phyloP scores from a whole-genome alignment of 192 early-diverging fungal species.

The Podila epicladia region DNA sequence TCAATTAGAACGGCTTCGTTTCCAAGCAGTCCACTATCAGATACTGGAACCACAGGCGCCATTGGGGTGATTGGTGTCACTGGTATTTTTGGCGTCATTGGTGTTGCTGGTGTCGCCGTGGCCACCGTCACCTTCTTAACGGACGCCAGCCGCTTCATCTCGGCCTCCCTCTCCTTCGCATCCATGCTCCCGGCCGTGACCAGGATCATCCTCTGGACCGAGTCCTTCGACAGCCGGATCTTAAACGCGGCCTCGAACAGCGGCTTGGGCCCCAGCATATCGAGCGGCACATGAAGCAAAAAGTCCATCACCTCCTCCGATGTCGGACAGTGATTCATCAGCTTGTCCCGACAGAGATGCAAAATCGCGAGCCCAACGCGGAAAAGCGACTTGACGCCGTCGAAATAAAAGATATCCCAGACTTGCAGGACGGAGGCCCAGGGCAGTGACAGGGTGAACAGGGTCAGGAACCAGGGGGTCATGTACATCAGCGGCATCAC shows the following conservation, averaged over 20 bases:
- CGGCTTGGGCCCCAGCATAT: conserved; percentile 65
- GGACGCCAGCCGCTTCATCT: not conserved
- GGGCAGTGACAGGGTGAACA: conserved; percentile 87
- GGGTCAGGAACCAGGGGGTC: conserved; percentile 94
- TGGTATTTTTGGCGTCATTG: no score
- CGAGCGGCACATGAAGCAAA: conserved; percentile 83
- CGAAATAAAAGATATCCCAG: conserved; percentile 93
- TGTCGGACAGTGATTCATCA: conserved; percentile 80
- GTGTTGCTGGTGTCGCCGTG: no score
- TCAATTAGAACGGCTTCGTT: no score
- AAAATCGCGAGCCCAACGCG: conserved; percentile 83
- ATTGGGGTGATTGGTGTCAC: no score
- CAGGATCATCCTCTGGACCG: conserved; percentile 41
- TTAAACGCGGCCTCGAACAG: conserved; percentile 75
- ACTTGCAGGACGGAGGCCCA: conserved; percentile 89
- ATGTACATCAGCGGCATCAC: conserved; percentile 90
- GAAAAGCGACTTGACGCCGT: conserved; percentile 88
- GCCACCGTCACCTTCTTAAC: not conserved
- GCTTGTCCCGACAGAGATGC: conserved; percentile 64
- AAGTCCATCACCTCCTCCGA: conserved; percentile 78
- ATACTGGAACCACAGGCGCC: no score
- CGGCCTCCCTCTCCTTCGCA: conserved; percentile 9
- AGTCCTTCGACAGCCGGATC: conserved; percentile 67
- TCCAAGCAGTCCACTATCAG: no score
- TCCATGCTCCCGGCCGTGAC: conserved; percentile 41